These are phyloP conservation scores for Pouteria glomerata DNA, from an alignment of 148 eudicot species.

Conservation along the genomic window DNA sequence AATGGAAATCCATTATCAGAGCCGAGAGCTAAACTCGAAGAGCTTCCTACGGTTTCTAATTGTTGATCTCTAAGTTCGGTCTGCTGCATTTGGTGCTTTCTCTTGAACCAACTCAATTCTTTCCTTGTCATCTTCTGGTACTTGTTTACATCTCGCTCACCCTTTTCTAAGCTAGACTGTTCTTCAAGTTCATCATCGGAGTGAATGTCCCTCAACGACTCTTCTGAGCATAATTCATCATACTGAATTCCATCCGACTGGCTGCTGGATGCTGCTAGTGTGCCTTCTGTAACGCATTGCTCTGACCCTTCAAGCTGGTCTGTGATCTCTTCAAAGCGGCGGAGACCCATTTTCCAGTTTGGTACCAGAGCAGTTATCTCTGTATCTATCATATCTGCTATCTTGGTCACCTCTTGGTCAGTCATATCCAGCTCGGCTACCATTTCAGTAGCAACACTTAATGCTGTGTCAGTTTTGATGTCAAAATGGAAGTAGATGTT, in stretches of 20 bases:
- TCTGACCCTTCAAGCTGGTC: conserved; percentile 43
- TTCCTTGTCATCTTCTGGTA: conserved; percentile 33
- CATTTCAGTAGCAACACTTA: conserved; percentile 78
- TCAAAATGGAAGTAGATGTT: conserved; percentile 87
- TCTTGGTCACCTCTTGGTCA: conserved; percentile 63
- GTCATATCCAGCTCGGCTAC: conserved; percentile 65
- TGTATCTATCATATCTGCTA: conserved; percentile 74
- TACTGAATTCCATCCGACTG: conserved; percentile 32
- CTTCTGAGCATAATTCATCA: conserved; percentile 25
- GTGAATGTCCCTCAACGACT: conserved; percentile 16
- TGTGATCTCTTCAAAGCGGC: conserved; percentile 84
- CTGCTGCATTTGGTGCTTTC: conserved; percentile 49
- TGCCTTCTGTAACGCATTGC: conserved; percentile 27
- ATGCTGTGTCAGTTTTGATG: conserved; percentile 59
- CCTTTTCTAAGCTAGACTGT: conserved; percentile 6
- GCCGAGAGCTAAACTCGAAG: conserved; percentile 7
- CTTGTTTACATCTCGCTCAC: conserved; percentile 4
- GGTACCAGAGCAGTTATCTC: conserved; percentile 60
- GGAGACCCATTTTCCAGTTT: conserved; percentile 46
- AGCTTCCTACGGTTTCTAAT: conserved; percentile 19
- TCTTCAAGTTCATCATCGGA: conserved; percentile 24
- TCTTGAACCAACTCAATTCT: conserved; percentile 49
- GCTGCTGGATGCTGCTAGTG: conserved; percentile 31
- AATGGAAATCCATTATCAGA: conserved; percentile 10
- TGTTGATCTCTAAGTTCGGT: conserved; percentile 37